Conservation (phyloP, 1,139 yeast species). For the Yamadazyma pseudoaaseri region DNA sequence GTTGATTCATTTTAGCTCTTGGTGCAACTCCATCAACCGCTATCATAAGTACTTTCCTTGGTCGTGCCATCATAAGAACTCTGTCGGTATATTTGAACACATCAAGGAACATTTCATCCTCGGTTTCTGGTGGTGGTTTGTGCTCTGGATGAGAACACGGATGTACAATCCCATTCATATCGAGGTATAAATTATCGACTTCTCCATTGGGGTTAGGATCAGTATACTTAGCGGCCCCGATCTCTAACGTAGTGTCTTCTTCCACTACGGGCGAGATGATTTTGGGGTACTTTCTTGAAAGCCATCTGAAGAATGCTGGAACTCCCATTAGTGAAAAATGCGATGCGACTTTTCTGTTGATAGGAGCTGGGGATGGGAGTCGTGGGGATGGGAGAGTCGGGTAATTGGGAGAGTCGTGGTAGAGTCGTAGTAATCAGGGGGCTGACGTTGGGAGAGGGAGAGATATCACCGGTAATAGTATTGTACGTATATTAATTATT, state of each 20-base stretch:
- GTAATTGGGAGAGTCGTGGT: not conserved
- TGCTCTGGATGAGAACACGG: slow-evolving; percentile 98
- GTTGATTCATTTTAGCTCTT: slow-evolving; percentile 98
- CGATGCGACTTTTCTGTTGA: too few species aligned
- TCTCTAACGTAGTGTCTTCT: slow-evolving; percentile 55
- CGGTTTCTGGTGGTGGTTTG: slow-evolving; percentile 89
- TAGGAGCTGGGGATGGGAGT: too few species aligned
- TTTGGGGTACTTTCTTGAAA: slow-evolving; percentile 89
- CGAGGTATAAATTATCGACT: slow-evolving; percentile 83
- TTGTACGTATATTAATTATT: too few species aligned
- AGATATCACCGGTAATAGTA: too few species aligned
- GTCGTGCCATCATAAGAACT: slow-evolving; percentile 90
- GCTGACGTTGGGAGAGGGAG: too few species aligned
- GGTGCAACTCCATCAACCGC: slow-evolving; percentile 99
- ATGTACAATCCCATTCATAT: slow-evolving; percentile 97
- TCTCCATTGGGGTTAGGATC: slow-evolving; percentile 95
- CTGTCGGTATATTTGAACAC: slow-evolving; percentile 87
- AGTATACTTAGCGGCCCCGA: slow-evolving; percentile 61
- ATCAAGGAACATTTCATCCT: slow-evolving; percentile 92
- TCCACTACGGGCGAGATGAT: slow-evolving; percentile 89
- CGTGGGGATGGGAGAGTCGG: not conserved
- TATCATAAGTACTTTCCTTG: slow-evolving; percentile 85
- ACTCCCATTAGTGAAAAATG: slow-evolving; percentile 56
- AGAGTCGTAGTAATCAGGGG: slow-evolving; percentile 20
- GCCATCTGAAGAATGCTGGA: slow-evolving; percentile 97